phyloP scores from a whole-genome alignment of 148 eudicot genomes.

The Cornus kousa region DNA sequence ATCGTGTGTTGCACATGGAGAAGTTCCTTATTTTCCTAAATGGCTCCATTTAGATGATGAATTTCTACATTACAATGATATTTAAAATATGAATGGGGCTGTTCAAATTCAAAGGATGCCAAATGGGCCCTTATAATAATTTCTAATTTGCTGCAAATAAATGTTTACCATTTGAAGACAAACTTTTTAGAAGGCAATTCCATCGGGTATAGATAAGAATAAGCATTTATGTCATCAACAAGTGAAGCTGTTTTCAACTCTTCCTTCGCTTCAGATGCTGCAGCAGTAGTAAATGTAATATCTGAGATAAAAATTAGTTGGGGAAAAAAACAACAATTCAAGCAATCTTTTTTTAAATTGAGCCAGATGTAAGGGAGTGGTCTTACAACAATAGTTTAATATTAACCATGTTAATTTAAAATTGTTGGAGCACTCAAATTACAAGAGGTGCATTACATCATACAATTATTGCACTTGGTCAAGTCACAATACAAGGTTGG shows the following conservation, averaged over 20 bases:
- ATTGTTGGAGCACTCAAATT: too few relatives aligned
- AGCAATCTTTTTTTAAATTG: neutral
- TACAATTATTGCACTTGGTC: too few relatives aligned
- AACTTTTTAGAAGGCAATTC: conserved; percentile 62
- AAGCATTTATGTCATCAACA: conserved; percentile 80
- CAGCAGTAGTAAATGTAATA: conserved; percentile 18
- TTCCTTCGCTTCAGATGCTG: conserved; percentile 65
- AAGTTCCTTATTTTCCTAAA: too few relatives aligned
- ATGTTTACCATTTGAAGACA: conserved; percentile 69
- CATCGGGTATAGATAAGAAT: conserved; percentile 62
- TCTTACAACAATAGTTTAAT: too few relatives aligned
- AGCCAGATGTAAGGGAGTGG: neutral
- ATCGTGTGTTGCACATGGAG: too few relatives aligned
- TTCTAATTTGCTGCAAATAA: neutral
- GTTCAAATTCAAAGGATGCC: too few relatives aligned
- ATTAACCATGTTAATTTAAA: too few relatives aligned
- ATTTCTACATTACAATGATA: too few relatives aligned
- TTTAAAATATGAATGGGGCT: too few relatives aligned
- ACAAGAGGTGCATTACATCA: too few relatives aligned
- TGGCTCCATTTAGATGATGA: too few relatives aligned
- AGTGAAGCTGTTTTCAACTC: conserved; percentile 62
- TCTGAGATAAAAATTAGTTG: neutral
- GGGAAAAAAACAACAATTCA: neutral
- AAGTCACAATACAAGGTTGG: neutral
- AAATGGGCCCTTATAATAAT: neutral